Evolutionary conservation across 2,329 filamentous ascomycete genomes (phyloP), one percentile per base, ranked within the genome.

Genomic region (Ophiocordyceps camponoti-rufipedis): DNA sequence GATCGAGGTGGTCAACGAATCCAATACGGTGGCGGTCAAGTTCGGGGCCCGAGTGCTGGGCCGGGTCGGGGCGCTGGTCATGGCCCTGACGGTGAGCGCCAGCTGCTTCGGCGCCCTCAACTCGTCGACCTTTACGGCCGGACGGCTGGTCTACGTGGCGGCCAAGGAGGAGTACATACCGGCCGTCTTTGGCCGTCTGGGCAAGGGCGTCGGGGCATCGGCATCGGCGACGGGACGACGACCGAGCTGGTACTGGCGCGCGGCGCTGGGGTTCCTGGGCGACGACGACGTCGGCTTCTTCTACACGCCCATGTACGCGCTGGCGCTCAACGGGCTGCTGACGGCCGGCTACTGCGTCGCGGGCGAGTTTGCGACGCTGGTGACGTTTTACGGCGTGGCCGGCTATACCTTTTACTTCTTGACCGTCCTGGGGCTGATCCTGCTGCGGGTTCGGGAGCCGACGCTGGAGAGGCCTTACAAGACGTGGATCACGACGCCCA

Each of bases 391-490:
- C 64, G 91, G 91, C 47, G 91, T 98, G 12, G 91, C 91, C 0
- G 88, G 88, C 13, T 98, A 98, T 61, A 85, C 85, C 0, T 98
- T 98, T 59, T 98, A 98, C 66, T 98, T 98, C 62, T 67, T 94
- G 46, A 93, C 89, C 0, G 91, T 98, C 0, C 74, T 98, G 0
- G 91, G 91, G 0, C 71, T 98, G 43, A 95, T 98, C 50, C 75
- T 98, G 45, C 70, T 98, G 49, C 74, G 91, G 29, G 85, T 96
- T 29, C 75, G 75, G 50, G 91, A 98, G 61, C 91, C 91, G 4
- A 71, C 80, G 50, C 72, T 98, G 42, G 87, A 95, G 60, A 69
- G 91, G 28, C 89, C 91, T 1, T 98, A 98, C 64, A 81, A 79
- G 60, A 94, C 88, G 3, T 98, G 89, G 91, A 94, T 98, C 56